A percentile compares a stretch with the other conserved stretches of the same genome.
These are phyloP conservation scores for Voacanga thouarsii DNA, from an alignment of 257 asterid species.

Conservation along the genomic window DNA sequence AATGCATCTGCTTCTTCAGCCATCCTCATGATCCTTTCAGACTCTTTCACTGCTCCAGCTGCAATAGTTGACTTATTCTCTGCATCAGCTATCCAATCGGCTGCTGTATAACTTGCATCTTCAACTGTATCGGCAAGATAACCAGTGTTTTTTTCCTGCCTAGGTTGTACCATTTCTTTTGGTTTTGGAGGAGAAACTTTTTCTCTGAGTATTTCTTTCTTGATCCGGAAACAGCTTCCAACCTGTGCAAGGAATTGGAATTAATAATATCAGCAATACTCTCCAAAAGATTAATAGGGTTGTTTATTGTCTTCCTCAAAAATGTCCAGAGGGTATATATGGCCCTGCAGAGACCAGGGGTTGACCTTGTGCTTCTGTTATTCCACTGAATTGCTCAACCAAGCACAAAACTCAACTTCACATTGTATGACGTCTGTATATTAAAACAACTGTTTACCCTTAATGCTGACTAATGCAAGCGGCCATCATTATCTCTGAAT, in stretches of 20 bases:
- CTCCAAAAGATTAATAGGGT: neutral
- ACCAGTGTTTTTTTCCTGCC: slow-evolving; percentile 40
- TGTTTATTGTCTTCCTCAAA: neutral
- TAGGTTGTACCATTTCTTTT: slow-evolving; percentile 34
- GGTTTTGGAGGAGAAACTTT: slow-evolving; percentile 31
- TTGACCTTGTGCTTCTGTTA: neutral
- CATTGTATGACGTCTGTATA: neutral
- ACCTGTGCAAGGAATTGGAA: slow-evolving; percentile 41
- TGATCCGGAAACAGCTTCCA: slow-evolving; percentile 53
- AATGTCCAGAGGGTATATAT: neutral
- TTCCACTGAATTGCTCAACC: neutral
- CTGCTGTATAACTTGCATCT: slow-evolving; percentile 56
- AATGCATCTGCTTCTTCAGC: slow-evolving; percentile 66
- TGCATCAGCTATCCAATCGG: slow-evolving; percentile 64
- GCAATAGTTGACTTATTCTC: slow-evolving; percentile 76
- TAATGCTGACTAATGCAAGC: neutral
- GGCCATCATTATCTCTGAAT: neutral
- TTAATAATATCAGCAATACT: neutral
- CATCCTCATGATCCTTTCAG: slow-evolving; percentile 65
- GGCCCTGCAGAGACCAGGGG: neutral
- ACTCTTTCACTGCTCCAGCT: slow-evolving; percentile 74
- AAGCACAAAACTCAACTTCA: neutral
- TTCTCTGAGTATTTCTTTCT: slow-evolving; percentile 35
- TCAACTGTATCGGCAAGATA: slow-evolving; percentile 57
- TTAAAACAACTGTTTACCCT: neutral